Base-by-base conservation (phyloP, 192 early-diverging fungal genomes). In the Coemansia sp. region DNA sequence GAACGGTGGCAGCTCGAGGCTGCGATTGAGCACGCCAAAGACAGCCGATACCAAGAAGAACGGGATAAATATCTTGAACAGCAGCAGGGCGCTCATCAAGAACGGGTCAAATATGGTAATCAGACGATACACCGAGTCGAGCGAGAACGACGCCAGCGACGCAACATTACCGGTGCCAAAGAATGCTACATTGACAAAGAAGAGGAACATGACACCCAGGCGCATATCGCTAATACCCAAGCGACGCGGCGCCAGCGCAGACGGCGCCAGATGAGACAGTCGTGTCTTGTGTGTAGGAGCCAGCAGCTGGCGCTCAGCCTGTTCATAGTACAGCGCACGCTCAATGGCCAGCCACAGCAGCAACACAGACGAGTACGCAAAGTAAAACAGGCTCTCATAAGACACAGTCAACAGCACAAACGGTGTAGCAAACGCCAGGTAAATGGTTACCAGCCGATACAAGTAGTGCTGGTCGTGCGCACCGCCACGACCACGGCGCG, bases 101-200 rank as follows among this genome's bases (percentile, higher is more conserved):
- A 96, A 93, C 2, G 96, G 96, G 57, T 89, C 83, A 72, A 96
- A 98, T 5, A 94, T 83, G 12, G 94, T 96, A 4, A 89, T 92
- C 49, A 98, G 84, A 23, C 94, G 85, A 76, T 93, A 96, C 15
- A 98, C 96, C 27, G 87, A 88, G 60, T 90, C 86, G 29, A 98
- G 78, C 2, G 89, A 90, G 81, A 98, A 98, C 23, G 88, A 90
- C 21, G 87, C 79, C 38, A 98, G 67, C 9, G 88, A 90, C 4
- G 96, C 96, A 9, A 98, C 89, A 69, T 96, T 98, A 60, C 94
- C 94, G 0, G 96, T 96, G 17, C 96, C 96, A 85, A 98, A 98
- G 79, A 98, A 98, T 8, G 88, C 94, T 0, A 94, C 88, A 66
- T 93, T 92, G 78, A 95, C 89, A 64, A 96, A 92, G 67, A 95